Conservation (phyloP, 1,284 basidiomycete species). For the Neotropicomus parvogracilis region DNA sequence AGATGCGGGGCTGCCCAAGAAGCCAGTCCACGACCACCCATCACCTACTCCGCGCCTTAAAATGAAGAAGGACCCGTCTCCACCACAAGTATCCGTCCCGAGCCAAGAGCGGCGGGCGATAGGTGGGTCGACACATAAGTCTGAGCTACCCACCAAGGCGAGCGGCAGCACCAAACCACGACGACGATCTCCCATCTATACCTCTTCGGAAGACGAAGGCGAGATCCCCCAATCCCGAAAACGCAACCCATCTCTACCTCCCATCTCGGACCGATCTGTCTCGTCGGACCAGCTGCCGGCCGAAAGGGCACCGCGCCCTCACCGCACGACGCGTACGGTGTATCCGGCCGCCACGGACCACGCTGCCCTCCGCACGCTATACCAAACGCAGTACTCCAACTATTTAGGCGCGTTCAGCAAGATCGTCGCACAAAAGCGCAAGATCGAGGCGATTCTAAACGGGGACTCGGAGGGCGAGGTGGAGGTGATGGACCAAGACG, state of each 20-base stretch:
- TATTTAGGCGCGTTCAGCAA: conserved; percentile 48
- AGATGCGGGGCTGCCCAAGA: conserved; percentile 33
- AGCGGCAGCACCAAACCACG: conserved; percentile 32
- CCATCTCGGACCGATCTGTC: conserved; percentile 28
- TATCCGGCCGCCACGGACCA: conserved; percentile 47
- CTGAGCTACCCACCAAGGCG: conserved; percentile 27
- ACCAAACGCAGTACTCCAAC: conserved; percentile 46
- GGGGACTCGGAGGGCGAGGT: conserved; percentile 35
- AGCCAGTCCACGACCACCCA: conserved; percentile 29
- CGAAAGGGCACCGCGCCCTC: conserved; percentile 18
- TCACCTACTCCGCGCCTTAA: conserved; percentile 27
- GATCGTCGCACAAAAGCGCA: conserved; percentile 46
- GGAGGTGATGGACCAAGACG: conserved; percentile 52
- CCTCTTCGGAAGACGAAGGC: conserved; percentile 60
- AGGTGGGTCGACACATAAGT: conserved; percentile 22
- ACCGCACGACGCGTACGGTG: conserved; percentile 24
- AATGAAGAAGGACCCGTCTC: conserved; percentile 36
- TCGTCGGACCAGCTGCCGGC: conserved; percentile 27
- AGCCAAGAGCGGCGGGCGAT: conserved; percentile 21
- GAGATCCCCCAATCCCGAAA: conserved; percentile 31
- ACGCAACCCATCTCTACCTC: conserved; percentile 26
- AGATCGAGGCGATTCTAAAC: conserved; percentile 39
- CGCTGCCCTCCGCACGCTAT: conserved; percentile 48
- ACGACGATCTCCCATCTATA: conserved; percentile 51
- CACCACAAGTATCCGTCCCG: conserved; percentile 16